Conservation (phyloP, 371 early-diverging fungal genomes). For the Syncephalastrum sp. region DNA sequence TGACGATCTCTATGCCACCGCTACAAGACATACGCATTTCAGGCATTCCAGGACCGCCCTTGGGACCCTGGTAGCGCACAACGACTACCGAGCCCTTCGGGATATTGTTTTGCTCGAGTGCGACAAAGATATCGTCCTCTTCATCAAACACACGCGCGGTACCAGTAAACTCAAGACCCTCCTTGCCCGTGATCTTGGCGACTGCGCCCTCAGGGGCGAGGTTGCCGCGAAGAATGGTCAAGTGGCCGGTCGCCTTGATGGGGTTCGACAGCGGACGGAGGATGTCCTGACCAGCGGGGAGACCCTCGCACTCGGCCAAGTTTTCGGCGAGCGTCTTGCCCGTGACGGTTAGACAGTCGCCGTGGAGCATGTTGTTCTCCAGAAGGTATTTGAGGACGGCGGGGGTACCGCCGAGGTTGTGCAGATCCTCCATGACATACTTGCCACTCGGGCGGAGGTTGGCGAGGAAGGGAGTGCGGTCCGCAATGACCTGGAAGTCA, state of each 20-base stretch:
- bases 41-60: slow-evolving; percentile 92
- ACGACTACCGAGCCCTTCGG: slow-evolving; percentile 80
- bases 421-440: slow-evolving; percentile 89
- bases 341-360: slow-evolving; percentile 83
- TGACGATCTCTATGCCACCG: background rate
- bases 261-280: slow-evolving; percentile 85
- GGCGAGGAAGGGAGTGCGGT: slow-evolving; percentile 86
- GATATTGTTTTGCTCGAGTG: slow-evolving; percentile 73
- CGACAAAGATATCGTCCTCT: slow-evolving; percentile 86
- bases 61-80: slow-evolving; percentile 86
- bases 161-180: slow-evolving; percentile 87
- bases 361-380: slow-evolving; percentile 70
- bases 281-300: slow-evolving; percentile 80
- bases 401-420: slow-evolving; percentile 80
- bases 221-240: slow-evolving; percentile 91
- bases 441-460: slow-evolving; percentile 90
- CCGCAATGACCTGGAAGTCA: slow-evolving; percentile 89
- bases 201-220: slow-evolving; percentile 97
- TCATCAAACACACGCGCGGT: slow-evolving; percentile 87
- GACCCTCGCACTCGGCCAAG: slow-evolving; percentile 62
- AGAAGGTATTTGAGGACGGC: slow-evolving; percentile 85
- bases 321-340: slow-evolving; percentile 87
- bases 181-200: slow-evolving; percentile 98
- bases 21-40: slow-evolving; percentile 66
- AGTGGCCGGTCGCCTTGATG: slow-evolving; percentile 91